phyloP scores from a whole-genome alignment of 148 eudicot species.

The Dianthus caryophyllus region DNA sequence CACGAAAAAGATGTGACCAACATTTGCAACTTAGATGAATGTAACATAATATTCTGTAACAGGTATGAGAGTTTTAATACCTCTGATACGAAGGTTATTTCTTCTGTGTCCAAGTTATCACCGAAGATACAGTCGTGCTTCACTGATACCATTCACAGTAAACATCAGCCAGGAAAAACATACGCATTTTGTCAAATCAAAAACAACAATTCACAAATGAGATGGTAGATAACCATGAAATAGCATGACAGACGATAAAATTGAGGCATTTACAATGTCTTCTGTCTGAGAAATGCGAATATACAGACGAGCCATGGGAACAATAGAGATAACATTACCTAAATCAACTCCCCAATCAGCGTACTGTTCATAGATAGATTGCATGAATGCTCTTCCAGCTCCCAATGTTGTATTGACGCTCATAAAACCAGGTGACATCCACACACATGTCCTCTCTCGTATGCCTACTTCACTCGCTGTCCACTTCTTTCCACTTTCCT shows the following conservation, averaged over 20 bases:
- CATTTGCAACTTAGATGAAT: no score
- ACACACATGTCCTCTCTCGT: conserved; percentile 65
- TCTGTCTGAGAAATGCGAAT: no score
- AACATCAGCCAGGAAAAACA: neutral
- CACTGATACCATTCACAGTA: conserved; percentile 42
- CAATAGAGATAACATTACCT: conserved; percentile 36
- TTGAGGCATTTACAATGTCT: no score
- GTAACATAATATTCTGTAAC: no score
- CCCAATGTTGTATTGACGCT: conserved; percentile 66
- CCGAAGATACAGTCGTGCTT: conserved; percentile 97
- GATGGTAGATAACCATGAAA: no score
- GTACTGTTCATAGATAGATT: conserved; percentile 87
- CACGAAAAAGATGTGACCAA: no score
- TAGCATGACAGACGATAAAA: no score
- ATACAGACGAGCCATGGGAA: no score
- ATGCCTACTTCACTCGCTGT: conserved; percentile 73
- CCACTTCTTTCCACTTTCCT: conserved; percentile 69
- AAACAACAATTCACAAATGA: no score
- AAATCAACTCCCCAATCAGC: conserved; percentile 95
- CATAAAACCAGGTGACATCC: conserved; percentile 98
- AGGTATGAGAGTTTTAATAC: conserved; percentile 28
- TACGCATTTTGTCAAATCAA: neutral
- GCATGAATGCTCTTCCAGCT: conserved; percentile 92
- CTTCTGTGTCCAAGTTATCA: conserved; percentile 65
- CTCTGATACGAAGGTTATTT: conserved; percentile 79